Evolutionary conservation across 345 rosid species (phyloP).

Genomic region (Conringia planisiliqua): DNA sequence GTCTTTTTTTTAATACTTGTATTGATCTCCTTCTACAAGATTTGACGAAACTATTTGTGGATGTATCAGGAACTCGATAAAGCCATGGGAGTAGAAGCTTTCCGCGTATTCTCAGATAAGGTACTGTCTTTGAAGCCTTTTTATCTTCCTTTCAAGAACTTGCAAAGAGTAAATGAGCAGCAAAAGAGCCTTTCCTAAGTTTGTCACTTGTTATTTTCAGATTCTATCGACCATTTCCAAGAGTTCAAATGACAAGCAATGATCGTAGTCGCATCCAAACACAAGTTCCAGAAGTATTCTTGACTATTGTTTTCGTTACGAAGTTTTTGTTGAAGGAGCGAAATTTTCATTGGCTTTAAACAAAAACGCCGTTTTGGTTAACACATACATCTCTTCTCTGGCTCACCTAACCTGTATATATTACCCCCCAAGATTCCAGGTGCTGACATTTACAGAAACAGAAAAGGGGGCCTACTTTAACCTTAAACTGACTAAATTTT

Average conservation of each 20-base stretch:
- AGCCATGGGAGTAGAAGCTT: slow-evolving; percentile 32
- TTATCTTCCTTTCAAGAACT: background rate
- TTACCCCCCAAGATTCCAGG: background rate
- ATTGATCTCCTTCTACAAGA: background rate
- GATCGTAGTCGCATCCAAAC: background rate
- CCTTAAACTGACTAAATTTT: background rate
- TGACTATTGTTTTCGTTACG: background rate
- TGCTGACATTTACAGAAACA: background rate
- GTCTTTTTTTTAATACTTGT: background rate
- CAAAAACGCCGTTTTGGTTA: background rate
- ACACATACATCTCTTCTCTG: background rate
- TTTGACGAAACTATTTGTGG: background rate
- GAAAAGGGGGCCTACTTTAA: background rate
- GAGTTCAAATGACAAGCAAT: slow-evolving; percentile 2
- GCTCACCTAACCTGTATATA: background rate
- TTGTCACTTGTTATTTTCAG: slow-evolving; percentile 21
- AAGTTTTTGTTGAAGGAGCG: background rate
- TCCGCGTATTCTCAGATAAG: slow-evolving; percentile 29
- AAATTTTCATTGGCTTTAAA: background rate
- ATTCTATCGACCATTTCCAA: slow-evolving; percentile 21
- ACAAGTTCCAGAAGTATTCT: background rate
- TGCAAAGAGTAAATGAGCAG: background rate
- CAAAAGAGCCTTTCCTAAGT: slow-evolving; percentile 11
- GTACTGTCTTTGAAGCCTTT: background rate
- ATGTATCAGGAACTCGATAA: slow-evolving; percentile 29